phyloP scores from a whole-genome alignment of 345 rosid species.

The Stellera chamaejasme region DNA sequence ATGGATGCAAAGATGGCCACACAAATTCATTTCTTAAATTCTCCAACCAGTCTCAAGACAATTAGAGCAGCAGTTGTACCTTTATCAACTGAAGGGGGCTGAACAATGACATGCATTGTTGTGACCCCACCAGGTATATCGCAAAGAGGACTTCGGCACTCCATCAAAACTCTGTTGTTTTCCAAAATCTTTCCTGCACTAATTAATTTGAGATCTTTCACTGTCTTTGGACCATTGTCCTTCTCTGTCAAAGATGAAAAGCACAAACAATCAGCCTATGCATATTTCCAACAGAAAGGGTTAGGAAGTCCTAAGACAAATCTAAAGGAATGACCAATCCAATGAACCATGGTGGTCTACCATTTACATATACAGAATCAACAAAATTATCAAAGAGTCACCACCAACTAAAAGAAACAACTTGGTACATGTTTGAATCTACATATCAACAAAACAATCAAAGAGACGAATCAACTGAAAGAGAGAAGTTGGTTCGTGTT shows the following conservation, averaged over 20 bases:
- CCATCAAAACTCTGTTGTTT: conserved; percentile 71
- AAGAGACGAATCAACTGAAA: too few species aligned
- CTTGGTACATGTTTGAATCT: too few species aligned
- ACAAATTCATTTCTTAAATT: neutral
- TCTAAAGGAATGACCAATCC: too few species aligned
- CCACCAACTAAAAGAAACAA: too few species aligned
- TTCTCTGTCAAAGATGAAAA: conserved; percentile 40
- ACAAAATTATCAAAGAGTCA: too few species aligned
- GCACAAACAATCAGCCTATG: neutral
- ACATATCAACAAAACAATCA: too few species aligned
- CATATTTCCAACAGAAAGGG: conserved; percentile 1
- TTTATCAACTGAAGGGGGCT: conserved; percentile 62
- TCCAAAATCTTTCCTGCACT: conserved; percentile 93
- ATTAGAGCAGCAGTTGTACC: conserved; percentile 30
- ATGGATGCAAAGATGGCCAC: neutral
- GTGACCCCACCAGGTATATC: conserved; percentile 80
- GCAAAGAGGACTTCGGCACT: conserved; percentile 75
- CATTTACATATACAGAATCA: too few species aligned
- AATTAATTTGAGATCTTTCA: conserved; percentile 85
- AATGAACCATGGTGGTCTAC: too few species aligned
- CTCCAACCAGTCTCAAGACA: neutral
- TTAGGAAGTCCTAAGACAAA: neutral
- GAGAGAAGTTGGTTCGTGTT: too few species aligned
- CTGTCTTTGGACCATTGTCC: conserved; percentile 80
- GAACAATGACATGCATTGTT: conserved; percentile 96